These are phyloP conservation scores for Aureobasidium lini DNA, from an alignment of 2,329 filamentous ascomycete species.

Conservation along the genomic window DNA sequence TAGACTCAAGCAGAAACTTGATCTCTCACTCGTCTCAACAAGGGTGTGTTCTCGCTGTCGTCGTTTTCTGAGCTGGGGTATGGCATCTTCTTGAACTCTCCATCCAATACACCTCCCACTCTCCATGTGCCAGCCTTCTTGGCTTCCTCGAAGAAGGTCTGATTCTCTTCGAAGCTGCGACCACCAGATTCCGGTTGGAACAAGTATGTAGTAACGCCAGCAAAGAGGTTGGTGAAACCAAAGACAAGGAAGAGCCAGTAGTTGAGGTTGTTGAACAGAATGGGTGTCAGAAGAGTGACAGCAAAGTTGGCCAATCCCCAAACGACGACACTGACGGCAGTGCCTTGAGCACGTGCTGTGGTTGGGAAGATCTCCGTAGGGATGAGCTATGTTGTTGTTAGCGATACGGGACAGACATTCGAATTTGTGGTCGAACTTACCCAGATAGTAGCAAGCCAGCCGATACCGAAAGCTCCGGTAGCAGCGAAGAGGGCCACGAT, in stretches of 20 bases:
- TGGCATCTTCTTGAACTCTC: constrained; percentile 42
- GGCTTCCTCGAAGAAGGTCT: constrained; percentile 50
- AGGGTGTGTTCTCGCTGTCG: constrained; percentile 39
- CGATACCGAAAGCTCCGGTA: constrained; percentile 54
- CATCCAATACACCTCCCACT: constrained; percentile 46
- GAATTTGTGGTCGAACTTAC: background rate
- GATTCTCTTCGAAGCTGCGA: constrained; percentile 53
- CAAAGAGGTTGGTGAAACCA: constrained; percentile 46
- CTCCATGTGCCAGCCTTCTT: constrained; percentile 45
- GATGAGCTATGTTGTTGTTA: constrained; percentile 32
- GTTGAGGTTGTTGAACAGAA: constrained; percentile 53
- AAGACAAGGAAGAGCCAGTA: constrained; percentile 54
- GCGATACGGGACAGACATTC: background rate
- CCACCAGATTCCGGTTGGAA: constrained; percentile 50
- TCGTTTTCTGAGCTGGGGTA: constrained; percentile 32
- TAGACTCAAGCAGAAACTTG: constrained; percentile 23
- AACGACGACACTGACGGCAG: constrained; percentile 47
- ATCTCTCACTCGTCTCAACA: constrained; percentile 37
- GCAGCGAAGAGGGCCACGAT: constrained; percentile 48
- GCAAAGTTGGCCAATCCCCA: constrained; percentile 54
- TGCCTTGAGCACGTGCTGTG: constrained; percentile 47
- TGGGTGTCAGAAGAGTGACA: constrained; percentile 50
- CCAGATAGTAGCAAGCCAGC: constrained; percentile 54
- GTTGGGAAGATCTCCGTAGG: constrained; percentile 53
- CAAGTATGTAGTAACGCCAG: constrained; percentile 48